Evolutionary conservation across 768 basidiomycete genomes (phyloP).

Genomic region (Amanita subjunquillea): DNA sequence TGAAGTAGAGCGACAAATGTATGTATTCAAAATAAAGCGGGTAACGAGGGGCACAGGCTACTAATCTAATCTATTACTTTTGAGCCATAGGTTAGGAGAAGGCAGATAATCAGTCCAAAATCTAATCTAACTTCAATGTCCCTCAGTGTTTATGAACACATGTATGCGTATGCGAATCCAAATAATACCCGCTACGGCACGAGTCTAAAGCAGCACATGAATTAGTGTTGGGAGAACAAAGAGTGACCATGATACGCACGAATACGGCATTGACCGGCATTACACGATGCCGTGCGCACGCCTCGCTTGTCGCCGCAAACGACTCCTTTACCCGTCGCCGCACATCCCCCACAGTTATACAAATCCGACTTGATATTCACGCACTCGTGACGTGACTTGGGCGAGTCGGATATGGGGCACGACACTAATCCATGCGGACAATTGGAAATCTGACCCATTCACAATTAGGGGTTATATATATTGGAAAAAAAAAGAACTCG

Average conservation of each 20-base stretch:
- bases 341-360: conserved; percentile 14
- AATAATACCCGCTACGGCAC: not conserved
- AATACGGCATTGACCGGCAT: conserved; percentile 9
- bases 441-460: not conserved
- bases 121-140: not conserved
- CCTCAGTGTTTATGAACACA: not conserved
- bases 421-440: conserved; percentile 2
- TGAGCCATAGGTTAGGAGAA: not conserved
- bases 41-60: too few species aligned
- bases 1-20: too few species aligned
- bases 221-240: not conserved
- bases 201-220: not conserved
- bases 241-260: conserved; percentile 6
- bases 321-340: conserved; percentile 8
- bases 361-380: conserved; percentile 9
- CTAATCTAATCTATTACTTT: conserved; percentile 7
- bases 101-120: not conserved
- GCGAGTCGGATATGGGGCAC: conserved; percentile 8
- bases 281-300: conserved; percentile 9
- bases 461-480: not conserved
- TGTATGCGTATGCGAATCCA: not conserved
- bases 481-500: not conserved
- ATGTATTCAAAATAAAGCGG: too few species aligned
- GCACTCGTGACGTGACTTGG: conserved; percentile 9
- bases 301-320: conserved; percentile 11